Evolutionary conservation across 805 yeast species (phyloP).

Genomic region (Scheffersomyces amazonensis): DNA sequence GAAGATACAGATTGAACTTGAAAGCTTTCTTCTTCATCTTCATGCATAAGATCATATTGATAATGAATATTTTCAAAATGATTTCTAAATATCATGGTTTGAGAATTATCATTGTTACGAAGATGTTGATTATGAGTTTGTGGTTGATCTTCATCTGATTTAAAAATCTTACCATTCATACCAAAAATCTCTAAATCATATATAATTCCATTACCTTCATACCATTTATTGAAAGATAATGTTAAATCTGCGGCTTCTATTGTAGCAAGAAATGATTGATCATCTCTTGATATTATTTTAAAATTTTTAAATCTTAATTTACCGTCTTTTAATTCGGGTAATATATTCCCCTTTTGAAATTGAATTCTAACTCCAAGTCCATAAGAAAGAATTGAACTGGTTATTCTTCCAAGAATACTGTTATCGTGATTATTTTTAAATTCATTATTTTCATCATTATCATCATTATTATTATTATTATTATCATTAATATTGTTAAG

Average conservation of each 20-base stretch:
- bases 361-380: constrained; percentile 36
- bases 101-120: not conserved
- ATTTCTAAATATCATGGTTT: constrained; percentile 17
- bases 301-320: constrained; percentile 45
- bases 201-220: constrained; percentile 52
- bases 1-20: not conserved
- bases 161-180: constrained; percentile 35
- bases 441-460: constrained; percentile 1
- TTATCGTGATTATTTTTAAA: no score
- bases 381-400: constrained; percentile 35
- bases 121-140: constrained; percentile 6
- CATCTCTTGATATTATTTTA: constrained; percentile 13
- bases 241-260: constrained; percentile 44
- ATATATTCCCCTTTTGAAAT: constrained; percentile 35
- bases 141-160: constrained; percentile 9
- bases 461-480: constrained; percentile 5
- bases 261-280: constrained; percentile 27
- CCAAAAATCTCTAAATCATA: constrained; percentile 49
- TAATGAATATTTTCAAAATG: constrained; percentile 27
- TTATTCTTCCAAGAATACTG: constrained; percentile 29
- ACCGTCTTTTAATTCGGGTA: constrained; percentile 50
- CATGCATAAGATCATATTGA: constrained; percentile 31
- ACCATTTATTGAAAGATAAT: constrained; percentile 53
- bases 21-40: constrained; percentile 21
- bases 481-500: constrained; percentile 17